A percentile compares a stretch with the other conserved stretches of the same genome.
Conservation (phyloP, 2,329 filamentous ascomycete species). For the Pseudogymnoascus sp. region DNA sequence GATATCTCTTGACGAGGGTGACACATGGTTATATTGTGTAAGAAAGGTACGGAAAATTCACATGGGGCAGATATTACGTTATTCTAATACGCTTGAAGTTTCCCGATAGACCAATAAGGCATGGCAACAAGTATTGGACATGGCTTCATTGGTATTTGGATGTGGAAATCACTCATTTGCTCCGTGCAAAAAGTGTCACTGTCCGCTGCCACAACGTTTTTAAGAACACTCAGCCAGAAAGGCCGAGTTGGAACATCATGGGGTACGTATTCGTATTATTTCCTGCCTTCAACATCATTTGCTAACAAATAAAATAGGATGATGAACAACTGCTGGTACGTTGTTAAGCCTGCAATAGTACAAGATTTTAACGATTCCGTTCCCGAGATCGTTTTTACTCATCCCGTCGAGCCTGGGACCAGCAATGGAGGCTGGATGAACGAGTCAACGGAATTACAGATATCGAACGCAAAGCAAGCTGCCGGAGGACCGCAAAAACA, state of each 20-base stretch:
- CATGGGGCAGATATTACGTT: slow-evolving; percentile 18
- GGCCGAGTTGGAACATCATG: slow-evolving; percentile 41
- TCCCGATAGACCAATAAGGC: slow-evolving; percentile 40
- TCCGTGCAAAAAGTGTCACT: slow-evolving; percentile 35
- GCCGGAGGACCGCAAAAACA: slow-evolving; percentile 40
- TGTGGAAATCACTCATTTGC: slow-evolving; percentile 36
- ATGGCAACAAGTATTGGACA: slow-evolving; percentile 47
- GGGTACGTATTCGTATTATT: slow-evolving; percentile 18
- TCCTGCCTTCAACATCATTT: neutral
- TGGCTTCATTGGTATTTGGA: slow-evolving; percentile 48
- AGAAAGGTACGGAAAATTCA: slow-evolving; percentile 17
- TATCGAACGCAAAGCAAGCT: slow-evolving; percentile 38
- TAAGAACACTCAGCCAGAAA: slow-evolving; percentile 43
- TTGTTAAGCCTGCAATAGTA: slow-evolving; percentile 34
- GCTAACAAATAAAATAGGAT: slow-evolving; percentile 27
- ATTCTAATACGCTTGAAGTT: slow-evolving; percentile 26
- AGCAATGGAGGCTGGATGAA: slow-evolving; percentile 45
- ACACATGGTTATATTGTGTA: slow-evolving; percentile 43
- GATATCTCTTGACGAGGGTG: slow-evolving; percentile 39
- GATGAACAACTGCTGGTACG: slow-evolving; percentile 49
- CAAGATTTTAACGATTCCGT: slow-evolving; percentile 8
- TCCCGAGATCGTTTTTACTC: slow-evolving; percentile 35
- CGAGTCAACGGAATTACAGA: slow-evolving; percentile 37
- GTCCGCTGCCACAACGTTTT: slow-evolving; percentile 43
- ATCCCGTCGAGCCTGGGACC: slow-evolving; percentile 38